Percentiles rank a stretch among this genome's conserved stretches.
phyloP scores from a whole-genome alignment of 2,329 filamentous ascomycete species.

The Fusarium citri region DNA sequence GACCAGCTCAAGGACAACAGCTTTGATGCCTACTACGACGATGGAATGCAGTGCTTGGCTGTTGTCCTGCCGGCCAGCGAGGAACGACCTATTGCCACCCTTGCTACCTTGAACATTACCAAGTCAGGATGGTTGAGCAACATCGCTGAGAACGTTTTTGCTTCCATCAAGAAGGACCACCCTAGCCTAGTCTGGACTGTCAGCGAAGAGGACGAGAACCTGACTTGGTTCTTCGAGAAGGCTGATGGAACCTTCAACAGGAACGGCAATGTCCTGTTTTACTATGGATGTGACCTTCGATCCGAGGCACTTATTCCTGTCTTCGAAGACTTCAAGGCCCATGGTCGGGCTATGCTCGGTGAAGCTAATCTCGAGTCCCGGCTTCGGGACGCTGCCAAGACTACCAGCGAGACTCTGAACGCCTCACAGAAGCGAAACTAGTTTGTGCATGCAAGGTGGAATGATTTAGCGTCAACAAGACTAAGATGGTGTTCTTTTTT shows the following conservation, averaged over 20 bases:
- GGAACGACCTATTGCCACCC: conserved; percentile 77
- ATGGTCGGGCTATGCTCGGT: conserved; percentile 88
- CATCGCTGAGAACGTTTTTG: conserved; percentile 94
- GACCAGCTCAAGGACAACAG: conserved; percentile 79
- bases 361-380: conserved; percentile 90
- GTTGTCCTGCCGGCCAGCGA: conserved; percentile 82
- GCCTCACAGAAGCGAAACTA: conserved; percentile 41
- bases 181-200: conserved; percentile 96
- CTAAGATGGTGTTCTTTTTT: background rate
- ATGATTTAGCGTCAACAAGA: conserved; percentile 2
- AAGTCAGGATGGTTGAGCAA: conserved; percentile 96
- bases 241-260: conserved; percentile 90
- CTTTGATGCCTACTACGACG: conserved; percentile 95
- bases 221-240: conserved; percentile 99
- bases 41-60: conserved; percentile 90
- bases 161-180: conserved; percentile 92
- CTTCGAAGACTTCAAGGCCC: conserved; percentile 73
- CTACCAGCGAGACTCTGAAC: conserved; percentile 67
- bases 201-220: conserved; percentile 93
- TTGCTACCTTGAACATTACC: conserved; percentile 92
- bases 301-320: conserved; percentile 81
- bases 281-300: conserved; percentile 88
- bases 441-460: conserved; percentile 9
- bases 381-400: conserved; percentile 80
- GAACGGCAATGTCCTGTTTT: conserved; percentile 92